A percentile compares a stretch with the other conserved stretches of the same genome.
phyloP scores from a whole-genome alignment of 2,329 filamentous ascomycete genomes.

The Ophiostoma piceae region DNA sequence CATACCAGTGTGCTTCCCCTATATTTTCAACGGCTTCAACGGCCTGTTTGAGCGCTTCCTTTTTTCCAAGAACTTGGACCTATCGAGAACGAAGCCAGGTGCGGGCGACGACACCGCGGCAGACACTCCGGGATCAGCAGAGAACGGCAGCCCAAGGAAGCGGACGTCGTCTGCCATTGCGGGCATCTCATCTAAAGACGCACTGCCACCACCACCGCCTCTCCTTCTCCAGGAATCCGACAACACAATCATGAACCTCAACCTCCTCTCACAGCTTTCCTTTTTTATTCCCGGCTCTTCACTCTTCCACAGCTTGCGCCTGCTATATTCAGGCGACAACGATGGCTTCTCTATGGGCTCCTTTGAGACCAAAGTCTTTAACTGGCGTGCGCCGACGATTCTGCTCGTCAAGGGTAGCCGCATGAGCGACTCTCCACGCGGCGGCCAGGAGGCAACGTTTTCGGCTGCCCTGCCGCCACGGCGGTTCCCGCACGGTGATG shows the following conservation, averaged over 20 bases:
- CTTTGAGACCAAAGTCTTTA: constrained; percentile 69
- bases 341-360: constrained; percentile 73
- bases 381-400: constrained; percentile 70
- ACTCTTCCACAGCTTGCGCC: constrained; percentile 60
- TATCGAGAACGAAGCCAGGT: constrained; percentile 45
- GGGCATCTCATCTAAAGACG: constrained; percentile 8
- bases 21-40: constrained; percentile 62
- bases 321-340: constrained; percentile 64
- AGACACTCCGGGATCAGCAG: background rate
- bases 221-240: constrained; percentile 45
- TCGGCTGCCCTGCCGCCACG: constrained; percentile 58
- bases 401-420: constrained; percentile 63
- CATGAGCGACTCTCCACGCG: constrained; percentile 45
- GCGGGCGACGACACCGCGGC: too few relatives aligned
- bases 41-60: constrained; percentile 70
- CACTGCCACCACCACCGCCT: constrained; percentile 20
- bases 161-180: constrained; percentile 7
- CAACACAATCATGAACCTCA: constrained; percentile 61
- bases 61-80: constrained; percentile 66
- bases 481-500: constrained; percentile 48
- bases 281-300: constrained; percentile 63
- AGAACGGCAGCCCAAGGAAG: constrained; percentile 15
- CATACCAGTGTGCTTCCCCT: constrained; percentile 56
- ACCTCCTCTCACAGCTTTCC: constrained; percentile 62
- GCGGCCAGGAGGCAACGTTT: constrained; percentile 53